Percentiles rank a stretch among this genome's conserved stretches.
These are phyloP conservation scores for Trichoderma virens DNA, from an alignment of 495 filamentous ascomycete genomes.

Conservation along the genomic window DNA sequence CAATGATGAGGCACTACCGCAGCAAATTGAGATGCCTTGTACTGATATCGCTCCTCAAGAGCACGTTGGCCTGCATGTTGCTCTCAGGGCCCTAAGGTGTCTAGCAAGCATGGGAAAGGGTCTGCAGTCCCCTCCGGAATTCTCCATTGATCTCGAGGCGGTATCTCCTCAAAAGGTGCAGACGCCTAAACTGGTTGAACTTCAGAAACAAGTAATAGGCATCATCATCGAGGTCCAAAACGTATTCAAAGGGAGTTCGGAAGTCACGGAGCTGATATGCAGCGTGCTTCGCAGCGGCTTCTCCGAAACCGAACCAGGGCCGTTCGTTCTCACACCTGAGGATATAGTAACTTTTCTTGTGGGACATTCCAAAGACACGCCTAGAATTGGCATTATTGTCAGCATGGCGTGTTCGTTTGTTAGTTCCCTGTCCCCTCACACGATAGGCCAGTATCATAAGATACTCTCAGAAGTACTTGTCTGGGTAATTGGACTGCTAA, in stretches of 20 bases:
- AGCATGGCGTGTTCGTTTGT: conserved; percentile 72
- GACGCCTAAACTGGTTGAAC: conserved; percentile 7
- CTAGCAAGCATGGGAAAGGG: conserved; percentile 71
- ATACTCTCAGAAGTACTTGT: conserved; percentile 50
- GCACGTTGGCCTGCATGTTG: conserved; percentile 45
- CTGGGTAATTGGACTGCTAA: conserved; percentile 59
- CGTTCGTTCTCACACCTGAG: conserved; percentile 68
- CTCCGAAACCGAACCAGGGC: conserved; percentile 65
- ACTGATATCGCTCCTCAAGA: conserved; percentile 13
- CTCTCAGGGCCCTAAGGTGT: conserved; percentile 60
- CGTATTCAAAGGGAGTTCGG: conserved; percentile 52
- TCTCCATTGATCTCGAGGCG: conserved; percentile 57
- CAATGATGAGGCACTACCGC: background rate
- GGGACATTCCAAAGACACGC: conserved; percentile 51
- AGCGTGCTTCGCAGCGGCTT: conserved; percentile 70
- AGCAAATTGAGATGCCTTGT: background rate
- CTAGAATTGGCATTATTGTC: conserved; percentile 66
- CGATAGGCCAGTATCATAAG: conserved; percentile 21
- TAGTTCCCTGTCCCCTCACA: conserved; percentile 48
- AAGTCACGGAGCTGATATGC: conserved; percentile 70
- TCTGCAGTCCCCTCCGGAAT: conserved; percentile 64
- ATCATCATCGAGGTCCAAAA: conserved; percentile 43
- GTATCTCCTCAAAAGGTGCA: conserved; percentile 2
- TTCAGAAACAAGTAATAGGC: conserved; percentile 45
- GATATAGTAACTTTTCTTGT: conserved; percentile 66